A percentile compares a stretch with the other conserved stretches of the same genome.
Conservation (phyloP, 345 rosid genomes). For the Raphanus raphanistrum region DNA sequence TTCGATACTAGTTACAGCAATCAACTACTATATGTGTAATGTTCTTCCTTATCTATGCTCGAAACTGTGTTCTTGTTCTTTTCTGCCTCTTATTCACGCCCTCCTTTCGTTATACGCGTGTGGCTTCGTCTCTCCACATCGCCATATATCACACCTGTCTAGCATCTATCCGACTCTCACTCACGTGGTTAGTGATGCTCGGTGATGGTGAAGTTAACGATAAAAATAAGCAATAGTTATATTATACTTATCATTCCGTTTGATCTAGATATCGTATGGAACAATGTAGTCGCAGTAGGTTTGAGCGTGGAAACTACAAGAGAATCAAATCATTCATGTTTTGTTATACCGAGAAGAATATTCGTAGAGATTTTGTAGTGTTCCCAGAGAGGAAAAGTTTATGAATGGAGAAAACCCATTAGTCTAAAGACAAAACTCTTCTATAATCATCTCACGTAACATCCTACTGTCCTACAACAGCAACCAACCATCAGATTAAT, state of each 20-base stretch:
- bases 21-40: background rate
- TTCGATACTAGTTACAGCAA: background rate
- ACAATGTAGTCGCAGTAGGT: background rate
- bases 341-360: slow-evolving; percentile 4
- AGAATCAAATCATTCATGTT: background rate
- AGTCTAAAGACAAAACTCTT: background rate
- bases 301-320: background rate
- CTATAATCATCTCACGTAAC: background rate
- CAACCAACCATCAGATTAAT: background rate
- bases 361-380: background rate
- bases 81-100: background rate
- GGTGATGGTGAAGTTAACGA: background rate
- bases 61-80: background rate
- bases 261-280: background rate
- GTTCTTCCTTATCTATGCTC: background rate
- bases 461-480: background rate
- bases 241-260: background rate
- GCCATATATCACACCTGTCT: background rate
- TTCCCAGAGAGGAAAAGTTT: background rate
- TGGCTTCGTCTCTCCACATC: background rate
- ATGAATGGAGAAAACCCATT: background rate
- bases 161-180: background rate
- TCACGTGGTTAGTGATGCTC: background rate
- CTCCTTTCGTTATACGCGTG: background rate
- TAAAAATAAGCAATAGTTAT: no score